Evolutionary conservation across 345 rosid genomes (phyloP), one percentile per base, ranked within the genome.

Genomic region (Physaria fendleri): DNA sequence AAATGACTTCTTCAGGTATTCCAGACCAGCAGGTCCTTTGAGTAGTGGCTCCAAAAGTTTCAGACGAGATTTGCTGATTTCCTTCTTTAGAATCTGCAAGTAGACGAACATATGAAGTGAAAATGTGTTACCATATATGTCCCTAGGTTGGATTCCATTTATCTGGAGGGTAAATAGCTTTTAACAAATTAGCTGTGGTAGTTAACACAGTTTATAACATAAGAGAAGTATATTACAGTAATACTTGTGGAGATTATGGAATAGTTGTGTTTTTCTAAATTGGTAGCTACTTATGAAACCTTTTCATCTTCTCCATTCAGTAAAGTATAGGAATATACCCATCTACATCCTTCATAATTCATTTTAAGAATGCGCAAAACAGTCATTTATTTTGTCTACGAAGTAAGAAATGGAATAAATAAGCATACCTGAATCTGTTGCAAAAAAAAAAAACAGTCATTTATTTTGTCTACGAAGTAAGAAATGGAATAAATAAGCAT

Each of bases 21-120:
- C 98, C 29, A 82, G 63, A 62, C 89, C 95, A 62, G 90, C 84
- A 49, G 93, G 88, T 21, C 98, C 98, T 75, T 79, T 92, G 53
- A 92, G 57, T 65, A 86, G 66, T 28, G 97, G 89, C 75, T 84
- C 88, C 87, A 88, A 77, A 34, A 86, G 69, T 61, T 73, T 81
- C 68, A 88, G 68, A 30, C 86, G 98, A 33, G 95, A 82, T 73
- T 74, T 80, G 76, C 90, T 83, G 32, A 92, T 86, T 76, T 86
- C 95, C 46, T 56, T 75, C 71, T 82, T 86, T 16, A 92, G 74
- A 61, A 64, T 78, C 98, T 92, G 73, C 53, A 17, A 13, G 30
- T 8, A 59, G 13, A 43, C 52, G 33, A n/a, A 34, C 43, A 21
- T 5, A 27, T n/a, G 20, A 58, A 13, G 2, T 40, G 16, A 17